Evolutionary conservation across 73 alveolate species (phyloP).

Genomic region (Symbiodinium pilosum): DNA sequence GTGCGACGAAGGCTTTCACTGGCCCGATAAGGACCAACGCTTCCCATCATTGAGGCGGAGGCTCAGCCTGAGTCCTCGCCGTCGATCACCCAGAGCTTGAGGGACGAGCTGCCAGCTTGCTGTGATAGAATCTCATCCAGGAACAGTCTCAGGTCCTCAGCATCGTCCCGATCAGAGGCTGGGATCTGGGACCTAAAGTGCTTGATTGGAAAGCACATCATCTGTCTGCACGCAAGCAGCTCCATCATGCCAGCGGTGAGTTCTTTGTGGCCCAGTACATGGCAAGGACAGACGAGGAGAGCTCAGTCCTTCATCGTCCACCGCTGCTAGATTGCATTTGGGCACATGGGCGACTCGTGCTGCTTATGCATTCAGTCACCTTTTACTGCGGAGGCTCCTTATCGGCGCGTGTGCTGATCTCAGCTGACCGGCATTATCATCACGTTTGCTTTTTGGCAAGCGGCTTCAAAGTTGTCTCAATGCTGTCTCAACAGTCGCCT

Average conservation of each 20-base stretch:
- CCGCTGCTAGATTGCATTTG: background rate
- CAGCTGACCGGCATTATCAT: background rate
- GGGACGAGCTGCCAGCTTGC: too few species aligned
- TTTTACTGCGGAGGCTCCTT: background rate
- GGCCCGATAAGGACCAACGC: background rate
- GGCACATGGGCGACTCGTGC: too few species aligned
- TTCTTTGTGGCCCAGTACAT: background rate
- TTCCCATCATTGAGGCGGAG: background rate
- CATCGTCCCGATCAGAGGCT: constrained; percentile 1
- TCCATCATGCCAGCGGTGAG: background rate
- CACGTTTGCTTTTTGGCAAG: background rate
- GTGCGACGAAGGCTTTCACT: too few species aligned
- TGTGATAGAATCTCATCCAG: background rate
- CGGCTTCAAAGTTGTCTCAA: background rate
- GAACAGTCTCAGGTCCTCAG: background rate
- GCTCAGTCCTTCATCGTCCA: constrained; percentile 6
- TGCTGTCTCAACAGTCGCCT: background rate
- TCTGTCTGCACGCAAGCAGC: too few species aligned
- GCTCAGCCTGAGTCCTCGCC: background rate
- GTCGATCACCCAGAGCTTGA: background rate
- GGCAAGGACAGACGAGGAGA: background rate
- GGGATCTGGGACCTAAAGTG: too few species aligned
- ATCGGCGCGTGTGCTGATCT: background rate
- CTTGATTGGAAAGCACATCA: too few species aligned
- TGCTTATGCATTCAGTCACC: too few species aligned